phyloP scores from a whole-genome alignment of 192 early-diverging fungal species.

The Gamsiella multidivaricata region DNA sequence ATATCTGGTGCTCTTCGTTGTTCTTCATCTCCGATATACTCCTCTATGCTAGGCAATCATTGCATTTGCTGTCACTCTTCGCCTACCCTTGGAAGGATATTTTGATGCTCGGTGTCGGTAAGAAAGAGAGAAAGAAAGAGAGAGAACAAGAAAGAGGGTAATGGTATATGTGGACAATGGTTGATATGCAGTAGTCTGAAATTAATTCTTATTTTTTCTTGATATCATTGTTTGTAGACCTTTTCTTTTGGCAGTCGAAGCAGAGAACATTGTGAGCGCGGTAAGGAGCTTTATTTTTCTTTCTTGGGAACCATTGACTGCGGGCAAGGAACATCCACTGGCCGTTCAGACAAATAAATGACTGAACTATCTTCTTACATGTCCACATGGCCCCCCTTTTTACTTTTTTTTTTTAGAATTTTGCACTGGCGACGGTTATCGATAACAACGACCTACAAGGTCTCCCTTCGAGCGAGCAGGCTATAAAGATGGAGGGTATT shows the following conservation, averaged over 20 bases:
- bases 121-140: neutral
- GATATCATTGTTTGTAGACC: conserved; percentile 5
- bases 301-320: neutral
- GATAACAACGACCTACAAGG: conserved; percentile 1
- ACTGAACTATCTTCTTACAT: too few species aligned
- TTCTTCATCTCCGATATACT: neutral
- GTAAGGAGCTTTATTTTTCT: conserved; percentile 9
- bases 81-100: conserved; percentile 23
- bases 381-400: too few species aligned
- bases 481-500: neutral
- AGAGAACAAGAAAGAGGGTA: too few species aligned
- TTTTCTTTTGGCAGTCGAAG: conserved; percentile 11
- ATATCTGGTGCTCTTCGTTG: neutral
- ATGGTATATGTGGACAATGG: neutral
- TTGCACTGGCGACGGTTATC: conserved; percentile 33
- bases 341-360: too few species aligned
- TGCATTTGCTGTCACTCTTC: conserved; percentile 27
- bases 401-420: neutral
- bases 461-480: neutral
- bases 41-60: conserved; percentile 9
- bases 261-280: conserved; percentile 34
- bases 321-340: too few species aligned
- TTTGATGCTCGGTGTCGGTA: conserved; percentile 35
- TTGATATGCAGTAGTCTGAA: neutral
- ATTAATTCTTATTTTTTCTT: neutral